phyloP scores from a whole-genome alignment of 352 stramenopile genomes.

The Phytophthora palmivora region DNA sequence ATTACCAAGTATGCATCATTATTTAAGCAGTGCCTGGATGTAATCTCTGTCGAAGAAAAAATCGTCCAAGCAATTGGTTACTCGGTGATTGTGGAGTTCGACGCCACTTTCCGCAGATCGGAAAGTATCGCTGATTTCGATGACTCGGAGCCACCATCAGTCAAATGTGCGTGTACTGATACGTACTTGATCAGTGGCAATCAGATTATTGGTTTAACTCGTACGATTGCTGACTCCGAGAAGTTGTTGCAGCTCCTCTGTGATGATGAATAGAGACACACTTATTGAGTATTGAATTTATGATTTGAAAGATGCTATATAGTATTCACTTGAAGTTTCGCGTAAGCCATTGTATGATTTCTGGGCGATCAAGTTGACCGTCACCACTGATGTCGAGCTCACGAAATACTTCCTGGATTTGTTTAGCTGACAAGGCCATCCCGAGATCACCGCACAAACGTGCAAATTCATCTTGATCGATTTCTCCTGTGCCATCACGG shows the following conservation, averaged over 20 bases:
- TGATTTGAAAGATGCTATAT: background rate
- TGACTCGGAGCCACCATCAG: constrained; percentile 32
- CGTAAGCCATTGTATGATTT: constrained; percentile 68
- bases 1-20: constrained; percentile 79
- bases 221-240: constrained; percentile 81
- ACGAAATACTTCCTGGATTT: constrained; percentile 63
- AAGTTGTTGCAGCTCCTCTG: constrained; percentile 76
- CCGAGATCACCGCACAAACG: constrained; percentile 67
- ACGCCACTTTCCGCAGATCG: constrained; percentile 60
- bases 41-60: constrained; percentile 68
- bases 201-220: constrained; percentile 79
- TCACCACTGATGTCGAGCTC: constrained; percentile 72
- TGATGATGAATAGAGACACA: constrained; percentile 49
- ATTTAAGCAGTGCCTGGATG: constrained; percentile 66
- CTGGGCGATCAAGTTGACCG: constrained; percentile 60
- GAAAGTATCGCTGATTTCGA: constrained; percentile 41
- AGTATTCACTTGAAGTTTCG: constrained; percentile 43
- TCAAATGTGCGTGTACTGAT: constrained; percentile 77
- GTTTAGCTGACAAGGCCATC: constrained; percentile 65
- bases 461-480: constrained; percentile 72
- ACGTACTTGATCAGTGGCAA: constrained; percentile 79
- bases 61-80: constrained; percentile 73
- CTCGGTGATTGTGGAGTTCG: constrained; percentile 83
- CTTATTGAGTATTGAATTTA: constrained; percentile 22
- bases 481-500: constrained; percentile 60